Evolutionary conservation across 257 asterid species (phyloP).

Genomic region (Solanum sparsipilum): DNA sequence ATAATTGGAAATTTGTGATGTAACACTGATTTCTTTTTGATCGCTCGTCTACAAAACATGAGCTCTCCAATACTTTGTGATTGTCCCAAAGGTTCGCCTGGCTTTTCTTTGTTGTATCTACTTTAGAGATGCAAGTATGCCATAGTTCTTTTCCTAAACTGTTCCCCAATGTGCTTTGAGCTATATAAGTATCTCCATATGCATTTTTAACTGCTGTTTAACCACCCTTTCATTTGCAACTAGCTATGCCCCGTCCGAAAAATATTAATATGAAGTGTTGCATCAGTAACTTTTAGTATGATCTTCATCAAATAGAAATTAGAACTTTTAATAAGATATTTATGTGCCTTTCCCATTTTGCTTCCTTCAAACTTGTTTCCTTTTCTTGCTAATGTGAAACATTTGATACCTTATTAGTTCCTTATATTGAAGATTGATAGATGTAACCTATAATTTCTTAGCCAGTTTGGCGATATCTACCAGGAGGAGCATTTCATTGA

Average conservation of each 20-base stretch:
- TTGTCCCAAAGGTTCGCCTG: neutral
- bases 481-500: slow-evolving; percentile 86
- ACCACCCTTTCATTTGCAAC: neutral
- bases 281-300: neutral
- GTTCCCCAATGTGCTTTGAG: neutral
- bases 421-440: slow-evolving; percentile 29
- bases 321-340: neutral
- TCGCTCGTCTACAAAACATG: neutral
- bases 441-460: slow-evolving; percentile 47
- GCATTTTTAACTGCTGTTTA: neutral
- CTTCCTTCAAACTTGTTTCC: neutral
- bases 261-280: neutral
- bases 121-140: neutral
- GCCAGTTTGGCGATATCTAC: slow-evolving; percentile 98
- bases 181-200: neutral
- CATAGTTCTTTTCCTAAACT: neutral
- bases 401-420: neutral
- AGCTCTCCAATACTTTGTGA: neutral
- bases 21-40: neutral
- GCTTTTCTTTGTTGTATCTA: neutral
- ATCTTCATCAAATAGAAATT: neutral
- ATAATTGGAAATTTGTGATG: neutral
- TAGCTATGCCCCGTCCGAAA: neutral
- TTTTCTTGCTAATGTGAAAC: neutral
- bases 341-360: neutral